A percentile compares a stretch with the other conserved stretches of the same genome.
phyloP scores from a whole-genome alignment of 2,329 filamentous ascomycete genomes.

The Magnaporthiopsis poae region DNA sequence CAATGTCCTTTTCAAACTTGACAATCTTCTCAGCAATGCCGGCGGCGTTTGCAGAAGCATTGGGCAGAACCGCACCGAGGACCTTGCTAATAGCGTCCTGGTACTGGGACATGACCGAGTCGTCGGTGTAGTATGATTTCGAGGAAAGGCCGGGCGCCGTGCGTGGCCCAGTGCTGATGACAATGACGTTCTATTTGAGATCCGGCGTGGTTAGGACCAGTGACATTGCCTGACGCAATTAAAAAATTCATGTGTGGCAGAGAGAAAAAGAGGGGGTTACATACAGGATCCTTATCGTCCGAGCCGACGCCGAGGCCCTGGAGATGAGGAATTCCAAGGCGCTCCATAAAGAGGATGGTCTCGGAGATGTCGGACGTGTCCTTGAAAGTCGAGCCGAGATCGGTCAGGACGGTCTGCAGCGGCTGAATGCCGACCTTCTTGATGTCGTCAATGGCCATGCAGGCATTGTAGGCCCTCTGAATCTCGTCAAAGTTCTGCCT shows the following conservation, averaged over 20 bases:
- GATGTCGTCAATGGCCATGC: constrained; percentile 51
- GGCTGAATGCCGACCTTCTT: constrained; percentile 45
- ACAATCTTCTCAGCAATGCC: constrained; percentile 31
- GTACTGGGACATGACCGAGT: constrained; percentile 42
- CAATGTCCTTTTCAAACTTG: constrained; percentile 53
- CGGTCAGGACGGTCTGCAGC: constrained; percentile 43
- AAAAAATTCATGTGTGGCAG: too few relatives aligned
- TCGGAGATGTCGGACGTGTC: constrained; percentile 26
- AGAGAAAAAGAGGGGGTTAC: constrained; percentile 3
- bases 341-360: constrained; percentile 36
- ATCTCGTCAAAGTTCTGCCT: constrained; percentile 57
- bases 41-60: neutral
- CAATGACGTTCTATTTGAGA: constrained; percentile 18
- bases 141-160: constrained; percentile 49
- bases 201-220: neutral
- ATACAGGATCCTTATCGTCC: constrained; percentile 33
- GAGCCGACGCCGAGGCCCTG: constrained; percentile 26
- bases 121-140: constrained; percentile 51
- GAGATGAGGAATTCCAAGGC: constrained; percentile 33
- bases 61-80: constrained; percentile 19
- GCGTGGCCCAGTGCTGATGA: constrained; percentile 32
- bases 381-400: constrained; percentile 36
- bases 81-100: constrained; percentile 32
- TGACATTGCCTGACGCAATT: constrained; percentile 14
- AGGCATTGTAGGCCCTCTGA: constrained; percentile 54